Percentiles rank a stretch among this genome's conserved stretches.
Conservation (phyloP, 257 asterid genomes). For the Solanum bulbocastanum region DNA sequence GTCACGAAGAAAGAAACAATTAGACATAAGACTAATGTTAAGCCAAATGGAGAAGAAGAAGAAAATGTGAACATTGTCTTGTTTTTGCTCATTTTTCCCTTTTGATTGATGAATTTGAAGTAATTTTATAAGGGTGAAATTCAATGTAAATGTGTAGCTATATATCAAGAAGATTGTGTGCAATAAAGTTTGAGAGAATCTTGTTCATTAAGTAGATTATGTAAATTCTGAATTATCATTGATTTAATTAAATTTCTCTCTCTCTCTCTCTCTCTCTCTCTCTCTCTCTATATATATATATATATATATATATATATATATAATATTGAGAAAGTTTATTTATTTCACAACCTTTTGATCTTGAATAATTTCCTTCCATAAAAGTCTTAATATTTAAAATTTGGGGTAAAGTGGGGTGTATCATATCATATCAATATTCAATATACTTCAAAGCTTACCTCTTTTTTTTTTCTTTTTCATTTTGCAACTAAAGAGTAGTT, state of each 20-base stretch:
- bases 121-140: not conserved
- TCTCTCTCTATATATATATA: not conserved
- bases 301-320: too few relatives aligned
- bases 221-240: not conserved
- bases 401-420: not conserved
- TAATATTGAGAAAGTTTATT: not conserved
- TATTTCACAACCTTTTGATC: not conserved
- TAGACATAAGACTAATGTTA: not conserved
- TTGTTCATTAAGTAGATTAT: not conserved
- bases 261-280: too few relatives aligned
- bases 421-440: not conserved
- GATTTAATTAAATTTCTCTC: not conserved
- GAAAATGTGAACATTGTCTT: not conserved
- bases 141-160: not conserved
- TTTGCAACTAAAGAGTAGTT: not conserved
- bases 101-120: not conserved
- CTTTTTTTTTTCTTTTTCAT: not conserved
- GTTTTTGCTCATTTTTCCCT: not conserved
- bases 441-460: not conserved
- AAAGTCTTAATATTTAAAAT: not conserved
- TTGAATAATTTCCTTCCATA: not conserved
- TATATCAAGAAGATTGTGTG: not conserved
- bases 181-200: not conserved
- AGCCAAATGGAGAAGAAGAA: not conserved
- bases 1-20: not conserved